A percentile compares a stretch with the other conserved stretches of the same genome.
phyloP scores from a whole-genome alignment of 2,329 filamentous ascomycete species.

The Ceratocystis albifundus region DNA sequence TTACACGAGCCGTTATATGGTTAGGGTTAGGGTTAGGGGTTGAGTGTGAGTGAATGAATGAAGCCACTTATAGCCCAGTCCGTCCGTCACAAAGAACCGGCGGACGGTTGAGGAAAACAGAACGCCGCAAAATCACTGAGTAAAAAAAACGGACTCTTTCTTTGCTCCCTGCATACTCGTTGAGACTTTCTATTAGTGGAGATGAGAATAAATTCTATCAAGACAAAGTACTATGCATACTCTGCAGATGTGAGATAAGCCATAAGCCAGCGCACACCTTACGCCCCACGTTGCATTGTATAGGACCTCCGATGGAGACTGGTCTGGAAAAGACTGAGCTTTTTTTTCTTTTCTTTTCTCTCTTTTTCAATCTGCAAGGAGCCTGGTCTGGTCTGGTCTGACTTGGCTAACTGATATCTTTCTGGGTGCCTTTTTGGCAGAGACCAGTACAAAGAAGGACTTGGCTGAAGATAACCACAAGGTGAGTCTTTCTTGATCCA shows the following conservation, averaged over 20 bases:
- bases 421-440: not conserved
- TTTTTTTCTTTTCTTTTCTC: not conserved
- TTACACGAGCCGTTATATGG: not conserved
- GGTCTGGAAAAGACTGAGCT: not conserved
- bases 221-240: conserved; percentile 11
- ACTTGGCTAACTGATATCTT: not conserved
- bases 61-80: too few species aligned
- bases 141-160: too few species aligned
- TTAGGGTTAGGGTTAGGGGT: not conserved
- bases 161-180: too few species aligned
- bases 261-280: not conserved
- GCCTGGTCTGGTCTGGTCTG: not conserved
- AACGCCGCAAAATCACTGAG: too few species aligned
- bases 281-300: not conserved
- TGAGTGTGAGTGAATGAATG: too few species aligned
- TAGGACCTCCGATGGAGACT: conserved; percentile 2
- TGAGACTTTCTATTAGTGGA: too few species aligned
- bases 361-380: not conserved
- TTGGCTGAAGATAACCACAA: not conserved
- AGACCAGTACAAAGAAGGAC: not conserved
- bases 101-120: too few species aligned
- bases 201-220: not conserved
- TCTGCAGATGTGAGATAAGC: not conserved
- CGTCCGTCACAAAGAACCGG: not conserved
- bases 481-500: too few species aligned